Percentiles rank a stretch among this genome's conserved stretches.
phyloP scores from a whole-genome alignment of 2,329 filamentous ascomycete genomes.

The Davidsoniella neocaledoniae region DNA sequence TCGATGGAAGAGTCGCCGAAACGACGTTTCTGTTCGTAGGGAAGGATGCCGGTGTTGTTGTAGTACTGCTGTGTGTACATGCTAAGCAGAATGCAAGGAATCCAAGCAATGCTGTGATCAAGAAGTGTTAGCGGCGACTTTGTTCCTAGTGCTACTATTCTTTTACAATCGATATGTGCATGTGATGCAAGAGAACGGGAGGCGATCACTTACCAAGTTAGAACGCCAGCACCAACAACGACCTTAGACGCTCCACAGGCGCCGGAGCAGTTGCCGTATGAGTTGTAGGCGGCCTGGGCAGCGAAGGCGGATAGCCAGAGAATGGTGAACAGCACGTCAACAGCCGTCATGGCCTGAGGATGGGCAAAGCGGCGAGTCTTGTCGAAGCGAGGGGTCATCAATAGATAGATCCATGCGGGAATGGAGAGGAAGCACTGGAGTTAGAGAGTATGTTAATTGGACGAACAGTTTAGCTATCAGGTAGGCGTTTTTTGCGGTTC shows the following conservation, averaged over 20 bases:
- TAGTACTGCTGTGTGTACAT: slow-evolving; percentile 45
- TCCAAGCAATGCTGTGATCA: slow-evolving; percentile 37
- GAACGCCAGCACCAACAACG: slow-evolving; percentile 44
- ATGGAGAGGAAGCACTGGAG: slow-evolving; percentile 46
- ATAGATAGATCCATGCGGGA: slow-evolving; percentile 47
- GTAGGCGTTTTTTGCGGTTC: neutral
- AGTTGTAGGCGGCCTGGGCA: slow-evolving; percentile 47
- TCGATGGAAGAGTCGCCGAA: slow-evolving; percentile 33
- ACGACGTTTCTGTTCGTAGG: slow-evolving; percentile 35
- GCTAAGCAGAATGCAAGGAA: slow-evolving; percentile 35
- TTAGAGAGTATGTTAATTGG: neutral
- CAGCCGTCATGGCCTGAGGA: slow-evolving; percentile 41
- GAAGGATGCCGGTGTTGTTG: slow-evolving; percentile 42
- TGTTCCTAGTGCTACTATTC: neutral
- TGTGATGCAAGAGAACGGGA: neutral
- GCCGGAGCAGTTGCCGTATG: slow-evolving; percentile 33
- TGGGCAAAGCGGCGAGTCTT: slow-evolving; percentile 45
- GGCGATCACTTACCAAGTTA: slow-evolving; percentile 36
- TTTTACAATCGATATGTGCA: neutral
- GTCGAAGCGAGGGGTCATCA: slow-evolving; percentile 46
- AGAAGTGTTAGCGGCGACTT: neutral
- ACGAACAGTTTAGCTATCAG: neutral
- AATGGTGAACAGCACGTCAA: slow-evolving; percentile 41
- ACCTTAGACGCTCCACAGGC: slow-evolving; percentile 45
- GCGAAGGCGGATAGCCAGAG: slow-evolving; percentile 53